Conservation (phyloP, 2,329 filamentous ascomycete genomes). For the Eurotiales sp. region DNA sequence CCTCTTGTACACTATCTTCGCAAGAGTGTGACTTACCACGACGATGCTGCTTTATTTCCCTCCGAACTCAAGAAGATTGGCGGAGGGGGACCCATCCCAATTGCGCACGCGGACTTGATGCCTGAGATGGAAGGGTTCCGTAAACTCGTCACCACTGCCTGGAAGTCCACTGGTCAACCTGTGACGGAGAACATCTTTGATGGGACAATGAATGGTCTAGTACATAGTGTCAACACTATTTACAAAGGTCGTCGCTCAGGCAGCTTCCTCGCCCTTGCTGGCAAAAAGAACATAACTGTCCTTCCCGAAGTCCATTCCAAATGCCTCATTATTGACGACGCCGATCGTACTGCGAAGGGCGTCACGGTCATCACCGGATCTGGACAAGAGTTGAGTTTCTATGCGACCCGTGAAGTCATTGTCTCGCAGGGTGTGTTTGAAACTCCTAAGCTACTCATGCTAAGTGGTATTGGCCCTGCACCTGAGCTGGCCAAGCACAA, state of each 20-base stretch:
- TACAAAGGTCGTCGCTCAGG: slow-evolving; percentile 53
- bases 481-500: slow-evolving; percentile 24
- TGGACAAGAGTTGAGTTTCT: slow-evolving; percentile 29
- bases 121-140: slow-evolving; percentile 50
- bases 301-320: slow-evolving; percentile 48
- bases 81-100: slow-evolving; percentile 44
- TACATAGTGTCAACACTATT: slow-evolving; percentile 52
- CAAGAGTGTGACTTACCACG: slow-evolving; percentile 48
- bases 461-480: slow-evolving; percentile 31
- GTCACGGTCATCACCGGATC: slow-evolving; percentile 46
- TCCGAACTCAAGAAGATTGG: slow-evolving; percentile 49
- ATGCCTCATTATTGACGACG: slow-evolving; percentile 47
- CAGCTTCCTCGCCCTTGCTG: slow-evolving; percentile 48
- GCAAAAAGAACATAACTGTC: slow-evolving; percentile 54
- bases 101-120: slow-evolving; percentile 47
- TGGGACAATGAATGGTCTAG: slow-evolving; percentile 52
- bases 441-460: slow-evolving; percentile 37
- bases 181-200: slow-evolving; percentile 54
- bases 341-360: slow-evolving; percentile 35
- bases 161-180: slow-evolving; percentile 49
- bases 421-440: slow-evolving; percentile 43
- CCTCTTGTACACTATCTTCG: slow-evolving; percentile 45
- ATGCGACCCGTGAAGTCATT: slow-evolving; percentile 41
- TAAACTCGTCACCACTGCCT: slow-evolving; percentile 43
- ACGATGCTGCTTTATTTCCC: slow-evolving; percentile 46